These are phyloP conservation scores for Alternaria ethzedia DNA, from an alignment of 2,329 filamentous ascomycete species.

Conservation along the genomic window DNA sequence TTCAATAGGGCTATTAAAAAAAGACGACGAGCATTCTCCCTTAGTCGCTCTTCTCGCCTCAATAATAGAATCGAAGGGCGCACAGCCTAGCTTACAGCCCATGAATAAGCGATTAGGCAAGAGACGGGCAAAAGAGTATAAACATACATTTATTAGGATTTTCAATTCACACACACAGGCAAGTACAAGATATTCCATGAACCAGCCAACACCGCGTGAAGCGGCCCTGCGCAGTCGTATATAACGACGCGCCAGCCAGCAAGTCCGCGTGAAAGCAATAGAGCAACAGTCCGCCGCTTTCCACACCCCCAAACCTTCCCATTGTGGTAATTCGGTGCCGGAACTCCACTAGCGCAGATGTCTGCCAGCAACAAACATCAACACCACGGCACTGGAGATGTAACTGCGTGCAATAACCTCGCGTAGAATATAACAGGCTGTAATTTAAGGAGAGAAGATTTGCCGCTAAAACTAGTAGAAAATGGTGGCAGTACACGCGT, in stretches of 20 bases:
- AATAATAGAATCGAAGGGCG: too few relatives aligned
- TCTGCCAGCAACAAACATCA: background rate
- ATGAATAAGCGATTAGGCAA: too few relatives aligned
- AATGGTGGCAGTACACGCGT: constrained; percentile 16
- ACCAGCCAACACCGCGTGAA: background rate
- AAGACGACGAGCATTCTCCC: too few relatives aligned
- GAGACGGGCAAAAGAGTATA: too few relatives aligned
- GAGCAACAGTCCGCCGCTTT: background rate
- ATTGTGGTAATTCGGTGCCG: background rate
- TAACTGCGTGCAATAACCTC: too few relatives aligned
- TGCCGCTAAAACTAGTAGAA: background rate
- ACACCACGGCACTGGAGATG: too few relatives aligned
- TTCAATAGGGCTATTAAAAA: too few relatives aligned
- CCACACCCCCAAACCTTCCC: background rate
- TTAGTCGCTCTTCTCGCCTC: too few relatives aligned
- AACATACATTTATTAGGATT: too few relatives aligned
- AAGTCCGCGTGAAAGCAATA: background rate
- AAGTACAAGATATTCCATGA: background rate
- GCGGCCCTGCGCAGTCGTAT: background rate
- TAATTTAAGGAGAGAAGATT: background rate
- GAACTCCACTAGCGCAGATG: background rate
- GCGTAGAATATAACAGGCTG: too few relatives aligned
- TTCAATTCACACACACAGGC: background rate
- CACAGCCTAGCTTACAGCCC: too few relatives aligned
- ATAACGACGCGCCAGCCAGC: background rate